A percentile compares a stretch with the other conserved stretches of the same genome.
These are phyloP conservation scores for Morella rubra DNA, from an alignment of 306 rosid genomes.

Conservation along the genomic window DNA sequence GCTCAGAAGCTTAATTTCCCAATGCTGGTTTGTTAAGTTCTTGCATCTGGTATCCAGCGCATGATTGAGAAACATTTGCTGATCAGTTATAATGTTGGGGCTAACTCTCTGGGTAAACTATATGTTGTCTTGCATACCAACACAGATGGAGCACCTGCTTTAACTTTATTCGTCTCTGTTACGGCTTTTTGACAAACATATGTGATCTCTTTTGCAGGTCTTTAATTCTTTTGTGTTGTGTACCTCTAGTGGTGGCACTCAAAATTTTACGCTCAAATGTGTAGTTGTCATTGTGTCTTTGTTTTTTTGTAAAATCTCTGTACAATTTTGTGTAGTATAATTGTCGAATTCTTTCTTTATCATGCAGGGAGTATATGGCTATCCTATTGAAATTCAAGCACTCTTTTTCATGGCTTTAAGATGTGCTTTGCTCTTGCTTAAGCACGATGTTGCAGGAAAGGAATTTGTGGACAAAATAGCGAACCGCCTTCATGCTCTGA, in stretches of 20 bases:
- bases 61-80: background rate
- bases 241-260: background rate
- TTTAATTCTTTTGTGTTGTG: too few species aligned
- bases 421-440: constrained; percentile 31
- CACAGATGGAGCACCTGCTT: too few species aligned
- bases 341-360: background rate
- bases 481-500: constrained; percentile 36
- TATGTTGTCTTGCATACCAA: background rate
- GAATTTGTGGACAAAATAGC: constrained; percentile 30
- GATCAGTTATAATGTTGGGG: background rate
- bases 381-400: constrained; percentile 43
- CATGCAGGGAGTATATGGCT: constrained; percentile 35
- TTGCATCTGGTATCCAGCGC: background rate
- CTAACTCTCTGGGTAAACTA: background rate
- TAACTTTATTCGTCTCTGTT: too few species aligned
- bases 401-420: constrained; percentile 40
- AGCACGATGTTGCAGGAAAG: constrained; percentile 32
- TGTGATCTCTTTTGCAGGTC: background rate
- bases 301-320: background rate
- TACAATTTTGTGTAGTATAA: background rate
- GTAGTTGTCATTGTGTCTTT: background rate
- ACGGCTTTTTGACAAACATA: background rate
- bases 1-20: background rate
- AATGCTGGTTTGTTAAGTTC: background rate
- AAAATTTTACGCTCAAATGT: background rate